phyloP scores from a whole-genome alignment of 192 early-diverging fungal genomes.

The Podila minutissima region DNA sequence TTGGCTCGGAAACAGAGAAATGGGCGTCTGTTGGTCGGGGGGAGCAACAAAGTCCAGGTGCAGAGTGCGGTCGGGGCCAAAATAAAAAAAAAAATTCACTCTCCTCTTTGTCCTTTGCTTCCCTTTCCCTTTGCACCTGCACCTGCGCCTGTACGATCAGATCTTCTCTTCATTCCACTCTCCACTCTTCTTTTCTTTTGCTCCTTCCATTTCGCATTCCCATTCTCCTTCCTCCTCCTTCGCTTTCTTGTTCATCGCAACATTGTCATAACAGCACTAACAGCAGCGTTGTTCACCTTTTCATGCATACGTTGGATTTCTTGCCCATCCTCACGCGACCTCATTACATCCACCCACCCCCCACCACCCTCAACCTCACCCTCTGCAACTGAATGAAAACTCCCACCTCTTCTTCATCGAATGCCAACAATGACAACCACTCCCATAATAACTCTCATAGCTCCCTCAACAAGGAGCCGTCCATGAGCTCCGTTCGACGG shows the following conservation, averaged over 20 bases:
- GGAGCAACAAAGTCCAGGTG: no score
- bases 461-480: not conserved
- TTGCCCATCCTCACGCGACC: not conserved
- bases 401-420: slow-evolving; percentile 6
- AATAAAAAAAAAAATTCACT: no score
- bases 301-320: not conserved
- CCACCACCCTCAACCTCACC: not conserved
- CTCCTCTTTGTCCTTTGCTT: not conserved
- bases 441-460: not conserved
- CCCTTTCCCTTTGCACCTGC: not conserved
- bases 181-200: not conserved
- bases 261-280: not conserved
- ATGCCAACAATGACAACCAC: slow-evolving; percentile 15
- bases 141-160: not conserved
- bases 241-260: not conserved
- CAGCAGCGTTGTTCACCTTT: not conserved
- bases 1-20: no score
- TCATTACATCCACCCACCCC: not conserved
- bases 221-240: not conserved
- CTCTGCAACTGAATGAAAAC: slow-evolving; percentile 28
- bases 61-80: no score
- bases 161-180: not conserved
- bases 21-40: no score
- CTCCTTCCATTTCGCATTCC: not conserved
- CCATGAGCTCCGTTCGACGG: not conserved